Conservation (phyloP, 2,329 filamentous ascomycete genomes). For the Microascus cirrosus region DNA sequence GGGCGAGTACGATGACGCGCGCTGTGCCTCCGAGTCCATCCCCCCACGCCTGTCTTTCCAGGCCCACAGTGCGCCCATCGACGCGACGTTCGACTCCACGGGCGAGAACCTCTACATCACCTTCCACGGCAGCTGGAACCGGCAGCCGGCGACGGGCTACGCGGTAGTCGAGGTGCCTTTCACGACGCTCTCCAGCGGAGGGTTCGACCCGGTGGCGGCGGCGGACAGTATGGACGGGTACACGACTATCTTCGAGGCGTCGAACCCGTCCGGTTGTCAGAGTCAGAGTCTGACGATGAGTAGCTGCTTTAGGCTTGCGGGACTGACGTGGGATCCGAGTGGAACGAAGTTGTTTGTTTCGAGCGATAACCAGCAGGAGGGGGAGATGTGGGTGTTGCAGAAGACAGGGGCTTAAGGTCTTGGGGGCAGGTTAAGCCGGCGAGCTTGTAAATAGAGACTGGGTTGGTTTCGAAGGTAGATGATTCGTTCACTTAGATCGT, state of each 20-base stretch:
- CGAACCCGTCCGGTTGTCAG: slow-evolving; percentile 14
- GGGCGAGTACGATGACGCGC: slow-evolving; percentile 21
- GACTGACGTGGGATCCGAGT: slow-evolving; percentile 10
- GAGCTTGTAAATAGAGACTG: no score
- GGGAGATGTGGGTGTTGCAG: slow-evolving; percentile 12
- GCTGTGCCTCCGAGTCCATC: slow-evolving; percentile 18
- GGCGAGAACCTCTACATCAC: slow-evolving; percentile 44
- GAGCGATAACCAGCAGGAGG: slow-evolving; percentile 13
- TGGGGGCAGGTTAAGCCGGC: no score
- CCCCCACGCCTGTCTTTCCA: slow-evolving; percentile 39
- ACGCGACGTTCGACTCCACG: slow-evolving; percentile 43
- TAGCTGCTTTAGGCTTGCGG: slow-evolving; percentile 13
- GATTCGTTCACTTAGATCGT: no score
- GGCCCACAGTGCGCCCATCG: slow-evolving; percentile 49
- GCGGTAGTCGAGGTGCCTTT: slow-evolving; percentile 24
- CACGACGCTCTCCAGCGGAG: slow-evolving; percentile 11
- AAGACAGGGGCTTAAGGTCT: background rate
- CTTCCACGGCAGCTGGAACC: slow-evolving; percentile 49
- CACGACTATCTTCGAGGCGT: slow-evolving; percentile 18
- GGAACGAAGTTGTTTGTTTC: slow-evolving; percentile 12
- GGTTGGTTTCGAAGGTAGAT: background rate
- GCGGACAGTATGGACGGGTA: slow-evolving; percentile 17
- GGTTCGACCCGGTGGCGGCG: slow-evolving; percentile 19
- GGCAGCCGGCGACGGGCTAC: slow-evolving; percentile 22
- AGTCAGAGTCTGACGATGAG: slow-evolving; percentile 8